Conservation (phyloP, 495 filamentous ascomycete genomes). For the Tuber aestivum region DNA sequence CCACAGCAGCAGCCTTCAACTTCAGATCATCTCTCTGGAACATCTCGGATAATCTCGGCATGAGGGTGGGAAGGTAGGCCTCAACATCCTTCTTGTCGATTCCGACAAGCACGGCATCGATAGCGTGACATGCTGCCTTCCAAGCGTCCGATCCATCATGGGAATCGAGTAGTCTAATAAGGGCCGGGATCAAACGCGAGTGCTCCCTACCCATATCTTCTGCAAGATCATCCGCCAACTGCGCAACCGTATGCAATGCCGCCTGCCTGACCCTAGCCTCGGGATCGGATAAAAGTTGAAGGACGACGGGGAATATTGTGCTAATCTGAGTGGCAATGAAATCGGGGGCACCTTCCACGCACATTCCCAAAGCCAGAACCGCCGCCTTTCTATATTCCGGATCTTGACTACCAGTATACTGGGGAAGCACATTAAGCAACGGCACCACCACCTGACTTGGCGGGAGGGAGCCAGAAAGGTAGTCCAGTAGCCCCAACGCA, state of each 20-base stretch:
- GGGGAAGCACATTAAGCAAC: constrained; percentile 72
- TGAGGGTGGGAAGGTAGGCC: constrained; percentile 71
- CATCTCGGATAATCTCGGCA: constrained; percentile 74
- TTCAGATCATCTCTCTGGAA: constrained; percentile 77
- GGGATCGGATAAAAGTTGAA: constrained; percentile 75
- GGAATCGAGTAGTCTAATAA: constrained; percentile 81
- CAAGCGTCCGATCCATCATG: constrained; percentile 71
- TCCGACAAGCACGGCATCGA: constrained; percentile 86
- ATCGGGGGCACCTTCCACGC: constrained; percentile 90
- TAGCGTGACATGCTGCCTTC: constrained; percentile 79
- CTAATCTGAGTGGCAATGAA: constrained; percentile 48
- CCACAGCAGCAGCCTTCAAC: constrained; percentile 80
- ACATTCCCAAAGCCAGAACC: constrained; percentile 85
- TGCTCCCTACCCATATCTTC: constrained; percentile 82
- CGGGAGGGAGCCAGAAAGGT: constrained; percentile 77
- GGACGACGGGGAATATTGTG: constrained; percentile 66
- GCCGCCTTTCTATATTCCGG: constrained; percentile 79
- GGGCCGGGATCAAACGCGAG: constrained; percentile 67
- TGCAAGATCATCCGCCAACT: constrained; percentile 84
- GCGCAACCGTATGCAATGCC: constrained; percentile 75
- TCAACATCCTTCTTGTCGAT: constrained; percentile 76
- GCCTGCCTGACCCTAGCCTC: constrained; percentile 78
- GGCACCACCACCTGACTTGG: constrained; percentile 94
- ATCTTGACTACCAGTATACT: constrained; percentile 66
- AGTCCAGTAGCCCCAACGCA: constrained; percentile 82